phyloP scores from a whole-genome alignment of 2,329 filamentous ascomycete genomes.

The Nemania serpens region DNA sequence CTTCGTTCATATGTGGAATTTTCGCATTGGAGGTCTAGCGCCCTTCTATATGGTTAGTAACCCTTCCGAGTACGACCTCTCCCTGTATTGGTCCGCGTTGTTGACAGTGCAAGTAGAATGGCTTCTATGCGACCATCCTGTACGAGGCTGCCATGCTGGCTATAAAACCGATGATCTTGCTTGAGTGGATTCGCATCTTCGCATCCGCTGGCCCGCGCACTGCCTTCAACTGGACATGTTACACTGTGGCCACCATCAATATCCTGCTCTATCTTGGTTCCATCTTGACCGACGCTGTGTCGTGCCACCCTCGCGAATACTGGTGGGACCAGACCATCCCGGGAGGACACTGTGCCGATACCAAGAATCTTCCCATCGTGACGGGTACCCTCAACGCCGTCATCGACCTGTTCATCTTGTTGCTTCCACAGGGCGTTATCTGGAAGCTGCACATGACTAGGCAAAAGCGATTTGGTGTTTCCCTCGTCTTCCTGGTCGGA shows the following conservation, averaged over 20 bases:
- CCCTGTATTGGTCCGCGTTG: background rate
- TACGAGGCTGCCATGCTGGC: conserved; percentile 14
- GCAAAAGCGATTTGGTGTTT: conserved; percentile 3
- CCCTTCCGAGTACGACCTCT: background rate
- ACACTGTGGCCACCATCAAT: conserved; percentile 6
- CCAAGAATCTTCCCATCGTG: conserved; percentile 12
- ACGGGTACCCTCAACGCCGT: conserved; percentile 9
- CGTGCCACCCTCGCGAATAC: conserved; percentile 13
- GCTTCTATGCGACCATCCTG: conserved; percentile 13
- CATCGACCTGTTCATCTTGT: conserved; percentile 10
- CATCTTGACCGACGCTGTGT: conserved; percentile 11
- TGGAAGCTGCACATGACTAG: conserved; percentile 12
- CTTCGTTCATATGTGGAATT: conserved; percentile 14
- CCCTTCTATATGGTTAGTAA: conserved; percentile 9
- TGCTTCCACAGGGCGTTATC: conserved; percentile 12
- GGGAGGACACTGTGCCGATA: conserved; percentile 9
- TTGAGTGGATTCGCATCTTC: conserved; percentile 17
- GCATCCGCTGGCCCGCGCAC: conserved; percentile 15
- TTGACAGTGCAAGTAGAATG: conserved; percentile 2
- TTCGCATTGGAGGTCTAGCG: conserved; percentile 3
- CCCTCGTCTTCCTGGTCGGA: conserved; percentile 5
- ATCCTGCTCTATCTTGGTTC: conserved; percentile 10
- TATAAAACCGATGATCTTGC: conserved; percentile 14
- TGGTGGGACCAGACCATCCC: conserved; percentile 13
- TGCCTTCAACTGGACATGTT: conserved; percentile 17